phyloP scores from a whole-genome alignment of 108 stramenopile species.

The Pelagomonas calceolata region DNA sequence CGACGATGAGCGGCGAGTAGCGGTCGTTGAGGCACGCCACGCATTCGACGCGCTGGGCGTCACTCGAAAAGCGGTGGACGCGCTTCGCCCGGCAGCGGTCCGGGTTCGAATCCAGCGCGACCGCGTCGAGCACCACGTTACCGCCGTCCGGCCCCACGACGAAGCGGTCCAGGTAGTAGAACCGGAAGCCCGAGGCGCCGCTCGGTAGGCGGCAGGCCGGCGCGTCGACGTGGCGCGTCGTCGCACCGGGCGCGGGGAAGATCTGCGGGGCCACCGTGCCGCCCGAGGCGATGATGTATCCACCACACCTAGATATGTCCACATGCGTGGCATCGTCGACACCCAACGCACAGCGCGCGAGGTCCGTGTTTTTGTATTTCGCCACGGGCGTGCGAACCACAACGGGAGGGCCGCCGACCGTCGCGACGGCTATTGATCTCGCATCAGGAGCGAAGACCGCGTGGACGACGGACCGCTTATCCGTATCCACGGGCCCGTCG shows the following conservation, averaged over 20 bases:
- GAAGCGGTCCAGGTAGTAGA: conserved; percentile 12
- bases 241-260: not conserved
- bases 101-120: conserved; percentile 1
- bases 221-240: not conserved
- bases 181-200: not conserved
- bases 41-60: conserved; percentile 2
- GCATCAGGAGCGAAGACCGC: not conserved
- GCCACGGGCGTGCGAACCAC: not conserved
- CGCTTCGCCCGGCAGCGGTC: not conserved
- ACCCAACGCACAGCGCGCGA: not conserved
- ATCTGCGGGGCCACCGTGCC: not conserved
- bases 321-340: too few relatives aligned
- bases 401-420: not conserved
- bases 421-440: not conserved
- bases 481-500: not conserved
- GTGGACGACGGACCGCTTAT: too few relatives aligned
- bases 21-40: conserved; percentile 15
- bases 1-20: conserved; percentile 16
- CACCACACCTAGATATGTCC: too few relatives aligned
- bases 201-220: not conserved
- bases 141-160: not conserved
- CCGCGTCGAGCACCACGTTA: not conserved
- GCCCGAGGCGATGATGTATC: not conserved
- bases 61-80: not conserved
- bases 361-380: not conserved